Base-by-base conservation (phyloP, 768 basidiomycete genomes). In the Mycena vitilis region DNA sequence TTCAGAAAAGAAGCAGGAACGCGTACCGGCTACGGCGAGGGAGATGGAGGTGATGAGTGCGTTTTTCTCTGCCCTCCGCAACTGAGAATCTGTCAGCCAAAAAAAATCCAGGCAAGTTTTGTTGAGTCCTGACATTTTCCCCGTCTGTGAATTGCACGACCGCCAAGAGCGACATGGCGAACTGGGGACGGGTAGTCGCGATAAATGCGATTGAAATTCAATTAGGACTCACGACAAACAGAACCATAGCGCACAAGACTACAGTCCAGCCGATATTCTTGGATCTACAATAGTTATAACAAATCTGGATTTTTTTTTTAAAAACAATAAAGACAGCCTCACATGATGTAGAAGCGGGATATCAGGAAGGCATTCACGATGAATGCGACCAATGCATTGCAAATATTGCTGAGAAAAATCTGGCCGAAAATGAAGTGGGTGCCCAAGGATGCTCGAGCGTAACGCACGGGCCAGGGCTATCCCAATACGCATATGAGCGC, bases 341-440 rank as follows among this genome's bases (percentile, higher is more conserved):
- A 48, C 58, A 60, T 5, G 25, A 5, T 6, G n/a, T 60, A 48
- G 45, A 60, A 60, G 9, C 58, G 44, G 30, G 45, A 48, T 47
- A 60, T 60, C 2, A 60, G 58, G 30, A 34, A 60, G 3, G 58
- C 34, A 23, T 60, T 60, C 45, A 48, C 58, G 30, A 49, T 48
- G 16, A 40, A 10, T 20, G 22, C 58, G 15, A 22, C 22, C 40
- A 58, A 25, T 4, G 25, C n/a, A 30, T 47, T 60, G 58, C 18
- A 47, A 22, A 37, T 48, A 16, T 16, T 22, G 30, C 48, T 48
- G 22, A 60, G 20, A 6, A 13, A 13, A 13, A 40, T 13, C 38
- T 40, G 38, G 13, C 13, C 13, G 38, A 40, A 40, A 40, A 40
- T 40, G 38, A 40, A 13, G 6, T 13, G 13, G 38, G 38, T 13